These are phyloP conservation scores for Chimonanthus praecox DNA, from an alignment of 164 flowering plant genomes.

Conservation along the genomic window DNA sequence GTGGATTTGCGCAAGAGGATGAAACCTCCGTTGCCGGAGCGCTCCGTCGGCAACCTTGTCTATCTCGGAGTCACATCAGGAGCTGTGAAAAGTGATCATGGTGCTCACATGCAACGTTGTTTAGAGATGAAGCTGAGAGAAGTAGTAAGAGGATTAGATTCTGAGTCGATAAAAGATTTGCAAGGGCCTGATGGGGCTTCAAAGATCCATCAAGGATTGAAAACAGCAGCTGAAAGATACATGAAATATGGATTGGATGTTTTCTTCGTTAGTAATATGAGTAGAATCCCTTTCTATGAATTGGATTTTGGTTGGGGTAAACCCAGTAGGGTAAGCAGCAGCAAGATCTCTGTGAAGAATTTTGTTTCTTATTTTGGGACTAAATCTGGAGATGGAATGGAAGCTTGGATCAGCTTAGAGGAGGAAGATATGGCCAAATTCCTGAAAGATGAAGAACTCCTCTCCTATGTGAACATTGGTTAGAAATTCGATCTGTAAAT, in stretches of 20 bases:
- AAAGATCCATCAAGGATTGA: not conserved
- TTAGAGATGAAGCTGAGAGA: not conserved
- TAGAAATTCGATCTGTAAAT: not conserved
- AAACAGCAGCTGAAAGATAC: not conserved
- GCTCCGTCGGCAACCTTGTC: constrained; percentile 23
- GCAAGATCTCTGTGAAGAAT: not conserved
- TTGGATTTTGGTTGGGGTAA: constrained; percentile 6
- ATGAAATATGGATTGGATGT: not conserved
- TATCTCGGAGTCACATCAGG: not conserved
- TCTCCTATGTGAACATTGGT: not conserved
- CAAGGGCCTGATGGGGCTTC: constrained; percentile 6
- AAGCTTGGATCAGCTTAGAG: constrained; percentile 4
- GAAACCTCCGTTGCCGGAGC: not conserved
- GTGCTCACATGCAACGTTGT: not conserved
- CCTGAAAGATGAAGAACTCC: constrained; percentile 1
- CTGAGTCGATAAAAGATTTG: constrained; percentile 7
- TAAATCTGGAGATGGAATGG: constrained; percentile 2
- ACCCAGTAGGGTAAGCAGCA: not conserved
- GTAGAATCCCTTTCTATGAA: constrained; percentile 1
- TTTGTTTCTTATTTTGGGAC: not conserved
- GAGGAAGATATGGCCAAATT: constrained; percentile 1
- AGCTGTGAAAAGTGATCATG: not conserved
- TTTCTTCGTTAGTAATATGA: not conserved
- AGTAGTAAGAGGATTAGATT: not conserved
- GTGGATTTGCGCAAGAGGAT: constrained; percentile 14